A percentile compares a stretch with the other conserved stretches of the same genome.
Conservation (phyloP, 352 stramenopile species). For the Phytophthora europaea region DNA sequence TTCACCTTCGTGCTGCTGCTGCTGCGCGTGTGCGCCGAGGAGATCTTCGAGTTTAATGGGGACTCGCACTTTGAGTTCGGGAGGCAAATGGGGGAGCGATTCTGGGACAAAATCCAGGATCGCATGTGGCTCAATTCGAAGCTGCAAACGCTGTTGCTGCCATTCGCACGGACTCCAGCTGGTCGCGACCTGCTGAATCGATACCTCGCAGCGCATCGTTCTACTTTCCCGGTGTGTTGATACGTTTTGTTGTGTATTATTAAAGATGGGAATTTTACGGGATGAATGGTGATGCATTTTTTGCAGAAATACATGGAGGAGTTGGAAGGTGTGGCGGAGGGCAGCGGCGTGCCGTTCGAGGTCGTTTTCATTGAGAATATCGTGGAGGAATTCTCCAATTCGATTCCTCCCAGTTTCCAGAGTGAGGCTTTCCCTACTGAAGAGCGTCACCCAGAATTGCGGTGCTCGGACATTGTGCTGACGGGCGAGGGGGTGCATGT, state of each 20-base stretch:
- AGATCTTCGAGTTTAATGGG: conserved; percentile 66
- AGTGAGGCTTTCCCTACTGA: conserved; percentile 22
- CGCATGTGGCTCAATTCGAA: conserved; percentile 55
- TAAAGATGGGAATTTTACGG: neutral
- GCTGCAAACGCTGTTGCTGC: conserved; percentile 68
- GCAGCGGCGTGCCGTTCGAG: conserved; percentile 66
- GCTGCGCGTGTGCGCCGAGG: conserved; percentile 33
- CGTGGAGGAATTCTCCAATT: conserved; percentile 78
- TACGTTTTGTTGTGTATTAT: neutral
- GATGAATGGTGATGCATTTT: conserved; percentile 1
- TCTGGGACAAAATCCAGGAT: conserved; percentile 58
- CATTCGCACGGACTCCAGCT: conserved; percentile 52
- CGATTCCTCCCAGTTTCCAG: conserved; percentile 56
- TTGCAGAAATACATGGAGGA: conserved; percentile 77
- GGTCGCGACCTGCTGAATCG: conserved; percentile 50
- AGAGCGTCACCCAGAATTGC: conserved; percentile 45
- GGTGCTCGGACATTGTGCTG: conserved; percentile 80
- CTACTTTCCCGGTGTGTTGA: conserved; percentile 58
- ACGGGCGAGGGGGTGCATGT: conserved; percentile 49
- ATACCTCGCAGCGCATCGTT: conserved; percentile 59
- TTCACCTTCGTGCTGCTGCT: conserved; percentile 1
- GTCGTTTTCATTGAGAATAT: conserved; percentile 81
- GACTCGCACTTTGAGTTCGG: conserved; percentile 77
- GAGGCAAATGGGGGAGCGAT: conserved; percentile 53
- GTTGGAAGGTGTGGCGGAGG: conserved; percentile 66